These are phyloP conservation scores for Fomitopsis schrenkii DNA, from an alignment of 1,284 basidiomycete genomes.

Conservation along the genomic window DNA sequence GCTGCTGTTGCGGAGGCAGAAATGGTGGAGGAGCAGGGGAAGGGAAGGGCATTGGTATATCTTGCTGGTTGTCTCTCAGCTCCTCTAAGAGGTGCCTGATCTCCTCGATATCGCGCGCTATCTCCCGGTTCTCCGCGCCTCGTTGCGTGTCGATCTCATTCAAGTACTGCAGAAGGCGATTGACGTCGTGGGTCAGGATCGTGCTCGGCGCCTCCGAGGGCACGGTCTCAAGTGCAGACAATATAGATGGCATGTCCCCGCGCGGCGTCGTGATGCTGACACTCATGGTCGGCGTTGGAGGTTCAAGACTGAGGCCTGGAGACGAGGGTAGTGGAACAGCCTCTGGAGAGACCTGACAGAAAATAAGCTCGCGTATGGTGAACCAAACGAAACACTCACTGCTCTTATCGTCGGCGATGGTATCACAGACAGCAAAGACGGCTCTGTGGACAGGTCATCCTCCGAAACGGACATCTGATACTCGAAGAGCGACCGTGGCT, in stretches of 20 bases:
- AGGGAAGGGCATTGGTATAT: constrained; percentile 40
- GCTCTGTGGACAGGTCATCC: constrained; percentile 40
- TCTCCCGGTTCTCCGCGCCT: constrained; percentile 55
- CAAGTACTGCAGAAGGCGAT: constrained; percentile 61
- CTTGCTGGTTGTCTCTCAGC: constrained; percentile 25
- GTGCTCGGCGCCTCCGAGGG: constrained; percentile 35
- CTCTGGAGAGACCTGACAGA: constrained; percentile 27
- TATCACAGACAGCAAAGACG: constrained; percentile 46
- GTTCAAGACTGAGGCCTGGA: constrained; percentile 23
- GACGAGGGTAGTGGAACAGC: constrained; percentile 35
- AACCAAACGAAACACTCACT: neutral
- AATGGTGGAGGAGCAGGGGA: no score
- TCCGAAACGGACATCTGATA: constrained; percentile 20
- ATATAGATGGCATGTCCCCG: constrained; percentile 55
- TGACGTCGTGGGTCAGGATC: constrained; percentile 61
- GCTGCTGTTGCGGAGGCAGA: no score
- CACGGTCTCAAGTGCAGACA: constrained; percentile 49
- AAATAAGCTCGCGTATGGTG: constrained; percentile 7
- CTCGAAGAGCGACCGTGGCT: constrained; percentile 33
- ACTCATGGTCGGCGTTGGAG: constrained; percentile 41
- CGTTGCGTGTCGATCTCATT: constrained; percentile 53
- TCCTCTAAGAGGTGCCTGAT: constrained; percentile 47
- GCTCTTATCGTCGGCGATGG: constrained; percentile 14
- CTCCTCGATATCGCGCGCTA: constrained; percentile 55
- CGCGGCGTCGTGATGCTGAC: constrained; percentile 63